Evolutionary conservation across 2,329 filamentous ascomycete genomes (phyloP).

Genomic region (Curvularia lunata): DNA sequence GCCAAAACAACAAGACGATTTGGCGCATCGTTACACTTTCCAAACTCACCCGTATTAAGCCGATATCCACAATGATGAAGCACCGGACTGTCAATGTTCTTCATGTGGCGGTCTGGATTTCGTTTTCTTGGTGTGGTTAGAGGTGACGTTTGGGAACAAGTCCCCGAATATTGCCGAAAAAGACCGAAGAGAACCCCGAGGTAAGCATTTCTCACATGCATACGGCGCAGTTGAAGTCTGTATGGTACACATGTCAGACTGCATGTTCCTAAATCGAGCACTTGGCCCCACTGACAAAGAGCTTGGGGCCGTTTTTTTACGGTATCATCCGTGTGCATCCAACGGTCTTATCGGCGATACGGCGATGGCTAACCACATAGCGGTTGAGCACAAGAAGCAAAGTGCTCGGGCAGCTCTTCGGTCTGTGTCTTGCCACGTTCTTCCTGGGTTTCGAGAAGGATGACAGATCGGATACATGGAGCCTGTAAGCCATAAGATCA

Average conservation of each 20-base stretch:
- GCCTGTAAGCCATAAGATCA: neutral
- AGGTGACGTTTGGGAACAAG: neutral
- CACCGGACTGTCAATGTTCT: neutral
- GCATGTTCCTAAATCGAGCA: neutral
- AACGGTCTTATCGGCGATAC: neutral
- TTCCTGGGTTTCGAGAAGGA: neutral
- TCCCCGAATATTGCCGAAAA: neutral
- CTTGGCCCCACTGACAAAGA: neutral
- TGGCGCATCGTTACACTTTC: too few relatives aligned
- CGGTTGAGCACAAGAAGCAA: neutral
- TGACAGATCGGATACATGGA: neutral
- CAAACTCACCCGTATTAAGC: neutral
- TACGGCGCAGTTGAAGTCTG: neutral
- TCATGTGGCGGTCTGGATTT: neutral
- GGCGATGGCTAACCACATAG: neutral
- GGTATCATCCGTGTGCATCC: neutral
- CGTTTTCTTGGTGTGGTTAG: neutral
- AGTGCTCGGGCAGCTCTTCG: neutral
- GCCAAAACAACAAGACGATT: neutral
- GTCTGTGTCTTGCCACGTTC: neutral
- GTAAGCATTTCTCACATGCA: neutral
- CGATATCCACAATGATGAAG: neutral
- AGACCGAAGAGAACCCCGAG: neutral
- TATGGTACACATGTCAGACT: conserved; percentile 6
- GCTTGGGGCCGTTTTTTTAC: neutral